Evolutionary conservation across 2,329 filamentous ascomycete genomes (phyloP).

Genomic region (Ilyonectria mors-panacis): DNA sequence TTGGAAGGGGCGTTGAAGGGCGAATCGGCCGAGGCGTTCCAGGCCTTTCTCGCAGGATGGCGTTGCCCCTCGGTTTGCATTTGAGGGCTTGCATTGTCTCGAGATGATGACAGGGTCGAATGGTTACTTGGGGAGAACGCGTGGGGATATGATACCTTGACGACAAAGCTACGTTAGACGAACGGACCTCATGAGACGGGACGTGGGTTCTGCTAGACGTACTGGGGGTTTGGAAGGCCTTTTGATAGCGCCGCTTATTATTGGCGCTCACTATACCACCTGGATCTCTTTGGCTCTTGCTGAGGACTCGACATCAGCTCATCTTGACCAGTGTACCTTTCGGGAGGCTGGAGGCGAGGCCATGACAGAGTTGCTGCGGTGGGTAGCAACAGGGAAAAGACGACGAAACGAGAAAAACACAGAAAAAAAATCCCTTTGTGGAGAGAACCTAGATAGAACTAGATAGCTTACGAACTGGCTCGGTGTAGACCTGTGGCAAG

Average conservation of each 20-base stretch:
- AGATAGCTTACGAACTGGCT: conserved; percentile 45
- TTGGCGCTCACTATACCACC: conserved; percentile 18
- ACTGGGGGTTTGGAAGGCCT: conserved; percentile 34
- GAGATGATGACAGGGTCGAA: conserved; percentile 45
- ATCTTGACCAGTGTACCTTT: conserved; percentile 31
- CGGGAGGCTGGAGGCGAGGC: conserved; percentile 30
- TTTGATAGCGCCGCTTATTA: conserved; percentile 18
- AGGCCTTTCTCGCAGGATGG: conserved; percentile 46
- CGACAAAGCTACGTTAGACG: conserved; percentile 54
- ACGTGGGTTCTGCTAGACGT: conserved; percentile 46
- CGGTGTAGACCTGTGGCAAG: conserved; percentile 25
- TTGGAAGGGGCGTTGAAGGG: conserved; percentile 36
- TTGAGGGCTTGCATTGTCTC: conserved; percentile 48
- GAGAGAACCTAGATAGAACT: conserved; percentile 45
- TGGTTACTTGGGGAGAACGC: conserved; percentile 41
- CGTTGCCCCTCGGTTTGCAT: conserved; percentile 45
- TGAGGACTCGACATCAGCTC: conserved; percentile 29
- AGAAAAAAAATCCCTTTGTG: conserved; percentile 43
- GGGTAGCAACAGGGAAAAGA: conserved; percentile 38
- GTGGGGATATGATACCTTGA: conserved; percentile 55
- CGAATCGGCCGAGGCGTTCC: conserved; percentile 45
- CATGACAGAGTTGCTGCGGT: conserved; percentile 34
- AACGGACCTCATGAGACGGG: conserved; percentile 48
- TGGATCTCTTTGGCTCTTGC: conserved; percentile 30
- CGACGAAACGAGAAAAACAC: conserved; percentile 46